Percentiles rank a stretch among this genome's conserved stretches.
Evolutionary conservation across 805 yeast genomes (phyloP).

Genomic region (Candida ipomoeae): DNA sequence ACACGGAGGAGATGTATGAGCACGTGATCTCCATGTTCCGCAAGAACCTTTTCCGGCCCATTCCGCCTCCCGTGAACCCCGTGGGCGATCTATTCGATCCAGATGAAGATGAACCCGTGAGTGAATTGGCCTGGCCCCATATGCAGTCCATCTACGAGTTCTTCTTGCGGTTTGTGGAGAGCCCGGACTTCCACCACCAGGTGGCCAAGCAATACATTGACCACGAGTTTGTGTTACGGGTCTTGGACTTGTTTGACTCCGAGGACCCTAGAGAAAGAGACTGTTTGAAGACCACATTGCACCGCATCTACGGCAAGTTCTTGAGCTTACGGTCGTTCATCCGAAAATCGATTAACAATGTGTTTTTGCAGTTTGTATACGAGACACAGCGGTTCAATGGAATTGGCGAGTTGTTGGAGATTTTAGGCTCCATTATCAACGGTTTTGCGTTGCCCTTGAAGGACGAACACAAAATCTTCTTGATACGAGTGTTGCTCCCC

Average conservation of each 20-base stretch:
- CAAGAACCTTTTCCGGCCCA: conserved; percentile 85
- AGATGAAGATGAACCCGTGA: conserved; percentile 97
- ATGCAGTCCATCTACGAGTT: conserved; percentile 97
- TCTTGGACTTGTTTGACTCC: conserved; percentile 87
- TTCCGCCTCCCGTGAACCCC: conserved; percentile 98
- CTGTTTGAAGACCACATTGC: conserved; percentile 89
- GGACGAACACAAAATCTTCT: conserved; percentile 91
- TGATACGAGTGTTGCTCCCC: conserved; percentile 83
- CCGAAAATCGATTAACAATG: conserved; percentile 85
- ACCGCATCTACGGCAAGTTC: conserved; percentile 94
- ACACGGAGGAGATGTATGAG: conserved; percentile 85
- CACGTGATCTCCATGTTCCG: conserved; percentile 89
- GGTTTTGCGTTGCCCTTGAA: conserved; percentile 97
- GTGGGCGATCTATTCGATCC: conserved; percentile 96
- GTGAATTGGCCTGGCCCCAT: conserved; percentile 97
- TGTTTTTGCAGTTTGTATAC: conserved; percentile 86
- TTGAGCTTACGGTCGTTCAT: conserved; percentile 85
- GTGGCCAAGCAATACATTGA: conserved; percentile 92
- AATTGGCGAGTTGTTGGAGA: conserved; percentile 89
- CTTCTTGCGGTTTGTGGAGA: conserved; percentile 85
- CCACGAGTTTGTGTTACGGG: conserved; percentile 75
- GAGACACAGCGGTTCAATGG: conserved; percentile 97
- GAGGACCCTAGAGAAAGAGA: conserved; percentile 98
- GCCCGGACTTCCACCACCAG: conserved; percentile 91
- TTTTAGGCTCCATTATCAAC: conserved; percentile 91